phyloP scores from a whole-genome alignment of 345 rosid genomes.

The Raphanus sativus region DNA sequence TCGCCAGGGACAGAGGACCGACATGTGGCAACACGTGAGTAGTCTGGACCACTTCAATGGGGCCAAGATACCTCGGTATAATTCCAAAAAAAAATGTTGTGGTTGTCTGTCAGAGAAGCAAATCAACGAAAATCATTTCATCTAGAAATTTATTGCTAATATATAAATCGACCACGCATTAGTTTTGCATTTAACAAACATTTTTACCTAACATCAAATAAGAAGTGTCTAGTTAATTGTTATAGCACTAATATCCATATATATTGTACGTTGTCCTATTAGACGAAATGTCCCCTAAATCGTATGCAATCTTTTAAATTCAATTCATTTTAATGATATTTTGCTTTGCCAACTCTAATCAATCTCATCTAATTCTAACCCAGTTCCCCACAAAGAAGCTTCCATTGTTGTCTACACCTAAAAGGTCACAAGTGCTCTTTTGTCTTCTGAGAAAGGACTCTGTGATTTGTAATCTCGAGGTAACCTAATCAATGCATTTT shows the following conservation, averaged over 20 bases:
- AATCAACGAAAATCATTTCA: constrained; percentile 27
- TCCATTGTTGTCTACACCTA: constrained; percentile 34
- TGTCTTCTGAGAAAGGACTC: constrained; percentile 27
- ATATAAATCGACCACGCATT: constrained; percentile 29
- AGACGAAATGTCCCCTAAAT: constrained; percentile 75
- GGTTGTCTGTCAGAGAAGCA: constrained; percentile 37
- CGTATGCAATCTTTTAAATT: constrained; percentile 44
- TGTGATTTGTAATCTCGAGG: constrained; percentile 36
- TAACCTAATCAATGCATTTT: constrained; percentile 20
- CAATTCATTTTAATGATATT: constrained; percentile 9
- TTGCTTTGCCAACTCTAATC: constrained; percentile 33
- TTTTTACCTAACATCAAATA: constrained; percentile 56
- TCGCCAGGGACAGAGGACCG: no score
- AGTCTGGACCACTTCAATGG: no score
- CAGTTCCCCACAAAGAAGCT: constrained; percentile 36
- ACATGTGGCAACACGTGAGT: no score
- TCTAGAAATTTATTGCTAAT: constrained; percentile 10
- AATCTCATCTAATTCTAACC: constrained; percentile 28
- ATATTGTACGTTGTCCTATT: constrained; percentile 40
- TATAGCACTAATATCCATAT: constrained; percentile 36
- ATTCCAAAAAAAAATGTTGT: no score
- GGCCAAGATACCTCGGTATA: no score
- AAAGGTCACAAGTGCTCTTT: constrained; percentile 27
- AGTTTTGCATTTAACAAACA: constrained; percentile 41
- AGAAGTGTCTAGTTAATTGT: constrained; percentile 32